A percentile compares a stretch with the other conserved stretches of the same genome.
phyloP scores from a whole-genome alignment of 108 stramenopile species.

The Cyclotella cryptica region DNA sequence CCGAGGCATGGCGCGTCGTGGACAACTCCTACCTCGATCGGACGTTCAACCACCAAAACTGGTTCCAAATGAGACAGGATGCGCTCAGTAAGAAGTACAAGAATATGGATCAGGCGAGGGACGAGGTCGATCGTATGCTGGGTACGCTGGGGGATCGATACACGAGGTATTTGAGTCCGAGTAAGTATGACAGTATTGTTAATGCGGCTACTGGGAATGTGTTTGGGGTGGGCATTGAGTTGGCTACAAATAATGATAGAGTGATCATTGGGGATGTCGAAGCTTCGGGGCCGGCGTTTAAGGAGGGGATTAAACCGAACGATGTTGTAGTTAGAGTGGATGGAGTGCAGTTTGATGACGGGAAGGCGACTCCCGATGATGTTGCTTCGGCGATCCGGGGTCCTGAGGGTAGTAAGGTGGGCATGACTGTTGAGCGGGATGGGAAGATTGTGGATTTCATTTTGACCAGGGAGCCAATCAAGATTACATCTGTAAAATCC shows the following conservation, averaged over 20 bases:
- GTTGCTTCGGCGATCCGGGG: slow-evolving; percentile 81
- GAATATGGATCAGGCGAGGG: slow-evolving; percentile 76
- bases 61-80: slow-evolving; percentile 89
- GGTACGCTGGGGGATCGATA: slow-evolving; percentile 90
- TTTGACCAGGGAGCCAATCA: slow-evolving; percentile 84
- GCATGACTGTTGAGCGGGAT: slow-evolving; percentile 71
- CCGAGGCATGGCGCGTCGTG: slow-evolving; percentile 88
- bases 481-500: slow-evolving; percentile 80
- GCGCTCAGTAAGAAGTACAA: slow-evolving; percentile 79
- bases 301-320: slow-evolving; percentile 66
- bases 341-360: slow-evolving; percentile 70
- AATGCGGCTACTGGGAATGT: slow-evolving; percentile 85
- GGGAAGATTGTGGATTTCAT: slow-evolving; percentile 86
- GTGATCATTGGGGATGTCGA: slow-evolving; percentile 83
- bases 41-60: slow-evolving; percentile 94
- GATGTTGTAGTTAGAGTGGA: slow-evolving; percentile 86
- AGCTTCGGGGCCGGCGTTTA: slow-evolving; percentile 70
- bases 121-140: slow-evolving; percentile 71
- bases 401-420: slow-evolving; percentile 80
- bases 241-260: slow-evolving; percentile 47
- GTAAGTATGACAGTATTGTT: slow-evolving; percentile 93
- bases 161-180: slow-evolving; percentile 91
- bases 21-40: slow-evolving; percentile 91
- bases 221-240: slow-evolving; percentile 87
- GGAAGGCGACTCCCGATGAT: slow-evolving; percentile 77